These are phyloP conservation scores for Quercus rubra DNA, from an alignment of 306 rosid genomes.

Conservation along the genomic window DNA sequence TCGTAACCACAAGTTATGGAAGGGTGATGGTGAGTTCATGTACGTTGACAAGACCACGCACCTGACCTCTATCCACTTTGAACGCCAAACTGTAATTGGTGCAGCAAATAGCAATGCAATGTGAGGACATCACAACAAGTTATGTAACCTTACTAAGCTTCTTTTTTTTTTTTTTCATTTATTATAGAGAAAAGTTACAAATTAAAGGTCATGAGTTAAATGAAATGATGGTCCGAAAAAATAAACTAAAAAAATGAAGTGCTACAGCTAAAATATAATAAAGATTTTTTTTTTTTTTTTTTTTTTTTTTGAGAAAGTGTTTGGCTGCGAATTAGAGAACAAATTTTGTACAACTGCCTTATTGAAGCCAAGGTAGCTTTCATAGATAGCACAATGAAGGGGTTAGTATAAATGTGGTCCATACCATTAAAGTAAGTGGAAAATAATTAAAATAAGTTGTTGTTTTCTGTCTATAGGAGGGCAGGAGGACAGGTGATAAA, in stretches of 20 bases:
- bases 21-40: too few relatives aligned
- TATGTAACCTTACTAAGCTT: neutral
- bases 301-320: too few relatives aligned
- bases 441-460: neutral
- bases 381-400: neutral
- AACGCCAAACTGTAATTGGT: slow-evolving; percentile 1
- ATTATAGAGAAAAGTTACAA: neutral
- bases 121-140: neutral
- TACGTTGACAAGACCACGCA: slow-evolving; percentile 7
- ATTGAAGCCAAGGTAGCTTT: neutral
- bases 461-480: neutral
- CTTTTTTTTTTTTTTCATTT: neutral
- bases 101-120: neutral
- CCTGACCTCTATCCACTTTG: neutral
- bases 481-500: slow-evolving; percentile 18
- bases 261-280: too few relatives aligned
- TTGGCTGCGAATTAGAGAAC: neutral
- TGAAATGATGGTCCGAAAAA: too few relatives aligned
- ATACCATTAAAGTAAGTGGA: neutral
- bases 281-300: too few relatives aligned
- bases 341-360: neutral
- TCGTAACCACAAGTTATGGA: too few relatives aligned
- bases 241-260: too few relatives aligned
- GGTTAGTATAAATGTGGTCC: neutral
- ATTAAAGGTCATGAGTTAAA: too few relatives aligned